Evolutionary conservation across 352 stramenopile genomes (phyloP).

Genomic region (Pythium diclinum): DNA sequence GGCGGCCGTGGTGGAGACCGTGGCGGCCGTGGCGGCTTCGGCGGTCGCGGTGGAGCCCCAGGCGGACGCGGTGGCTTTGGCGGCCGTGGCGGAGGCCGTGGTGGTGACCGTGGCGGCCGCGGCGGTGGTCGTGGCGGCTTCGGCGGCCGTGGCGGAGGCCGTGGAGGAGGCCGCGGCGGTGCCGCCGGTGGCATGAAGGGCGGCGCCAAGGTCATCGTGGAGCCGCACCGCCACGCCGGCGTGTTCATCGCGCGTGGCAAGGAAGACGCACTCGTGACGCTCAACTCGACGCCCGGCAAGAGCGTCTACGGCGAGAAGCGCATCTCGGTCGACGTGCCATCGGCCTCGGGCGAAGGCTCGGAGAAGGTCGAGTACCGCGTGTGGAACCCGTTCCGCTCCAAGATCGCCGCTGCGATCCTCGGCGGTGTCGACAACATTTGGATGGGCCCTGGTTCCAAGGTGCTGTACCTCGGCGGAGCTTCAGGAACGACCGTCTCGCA

Average conservation of each 20-base stretch:
- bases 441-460: constrained; percentile 96
- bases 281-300: constrained; percentile 98
- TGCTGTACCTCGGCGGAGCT: constrained; percentile 98
- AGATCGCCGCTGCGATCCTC: constrained; percentile 98
- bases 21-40: constrained; percentile 18
- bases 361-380: constrained; percentile 99
- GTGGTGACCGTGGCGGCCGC: constrained; percentile 35
- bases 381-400: constrained; percentile 99
- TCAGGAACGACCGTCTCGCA: constrained; percentile 98
- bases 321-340: constrained; percentile 95
- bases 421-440: constrained; percentile 98
- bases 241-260: constrained; percentile 98
- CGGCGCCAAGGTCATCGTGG: constrained; percentile 96
- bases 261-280: constrained; percentile 98
- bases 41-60: constrained; percentile 39
- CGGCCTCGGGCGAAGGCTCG: constrained; percentile 79
- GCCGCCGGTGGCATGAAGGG: constrained; percentile 91
- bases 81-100: constrained; percentile 36
- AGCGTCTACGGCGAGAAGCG: constrained; percentile 99
- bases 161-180: constrained; percentile 65
- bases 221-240: constrained; percentile 96
- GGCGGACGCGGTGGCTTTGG: constrained; percentile 48
- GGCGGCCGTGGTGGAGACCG: constrained; percentile 54
- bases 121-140: constrained; percentile 43
- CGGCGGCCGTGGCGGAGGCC: constrained; percentile 43